A percentile compares a stretch with the other conserved stretches of the same genome.
These are phyloP conservation scores for Aspergillus felis DNA, from an alignment of 2,329 filamentous ascomycete species.

Conservation along the genomic window DNA sequence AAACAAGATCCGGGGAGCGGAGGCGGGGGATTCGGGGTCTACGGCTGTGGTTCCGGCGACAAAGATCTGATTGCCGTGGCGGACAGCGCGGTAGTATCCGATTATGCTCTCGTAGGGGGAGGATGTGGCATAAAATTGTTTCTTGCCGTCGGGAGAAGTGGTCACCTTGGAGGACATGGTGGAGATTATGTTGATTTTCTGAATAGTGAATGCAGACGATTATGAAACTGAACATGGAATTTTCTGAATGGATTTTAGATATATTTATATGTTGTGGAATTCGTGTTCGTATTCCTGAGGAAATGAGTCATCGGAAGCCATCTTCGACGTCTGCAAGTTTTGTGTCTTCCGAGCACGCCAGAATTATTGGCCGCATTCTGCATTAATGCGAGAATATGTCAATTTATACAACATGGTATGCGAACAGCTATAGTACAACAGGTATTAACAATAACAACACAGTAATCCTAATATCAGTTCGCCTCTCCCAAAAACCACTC, in stretches of 20 bases:
- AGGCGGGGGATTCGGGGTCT: constrained; percentile 25
- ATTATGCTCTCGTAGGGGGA: constrained; percentile 36
- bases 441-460: neutral
- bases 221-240: neutral
- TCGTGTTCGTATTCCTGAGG: neutral
- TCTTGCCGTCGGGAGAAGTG: constrained; percentile 3
- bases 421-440: neutral
- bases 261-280: neutral
- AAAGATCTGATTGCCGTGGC: constrained; percentile 32
- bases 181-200: neutral
- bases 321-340: neutral
- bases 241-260: neutral
- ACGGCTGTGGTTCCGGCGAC: constrained; percentile 39
- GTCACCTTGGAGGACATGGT: neutral
- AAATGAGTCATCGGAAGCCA: neutral
- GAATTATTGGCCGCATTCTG: neutral
- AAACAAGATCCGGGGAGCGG: constrained; percentile 26
- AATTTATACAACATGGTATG: neutral
- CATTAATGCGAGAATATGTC: neutral
- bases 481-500: constrained; percentile 59
- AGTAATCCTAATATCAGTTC: neutral
- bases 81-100: constrained; percentile 39
- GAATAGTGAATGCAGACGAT: neutral
- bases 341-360: neutral
- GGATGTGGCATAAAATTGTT: constrained; percentile 28